Percentiles rank a stretch among this genome's conserved stretches.
Conservation (phyloP, 345 rosid genomes). For the Erucastrum elatum region DNA sequence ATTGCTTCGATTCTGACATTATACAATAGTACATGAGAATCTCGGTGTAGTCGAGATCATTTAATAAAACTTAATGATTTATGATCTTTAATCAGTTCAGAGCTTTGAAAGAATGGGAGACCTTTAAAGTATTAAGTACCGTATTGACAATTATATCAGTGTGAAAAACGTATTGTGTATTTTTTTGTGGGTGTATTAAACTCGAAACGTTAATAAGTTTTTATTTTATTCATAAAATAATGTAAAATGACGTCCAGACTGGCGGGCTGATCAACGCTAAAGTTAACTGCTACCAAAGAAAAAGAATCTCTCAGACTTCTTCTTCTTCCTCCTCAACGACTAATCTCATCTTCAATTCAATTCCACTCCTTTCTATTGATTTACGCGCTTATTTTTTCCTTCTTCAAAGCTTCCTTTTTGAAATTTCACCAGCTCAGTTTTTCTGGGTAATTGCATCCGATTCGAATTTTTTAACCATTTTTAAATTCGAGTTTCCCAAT, state of each 20-base stretch:
- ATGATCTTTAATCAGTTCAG: background rate
- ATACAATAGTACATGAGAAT: background rate
- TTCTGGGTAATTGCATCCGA: background rate
- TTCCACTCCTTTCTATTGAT: background rate
- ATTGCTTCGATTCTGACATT: too few species aligned
- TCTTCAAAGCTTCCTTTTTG: constrained; percentile 7
- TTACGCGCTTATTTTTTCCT: constrained; percentile 21
- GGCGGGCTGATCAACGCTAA: constrained; percentile 7
- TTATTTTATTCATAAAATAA: background rate
- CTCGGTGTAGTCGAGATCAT: background rate
- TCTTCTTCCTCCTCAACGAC: constrained; percentile 27
- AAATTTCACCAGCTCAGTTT: background rate
- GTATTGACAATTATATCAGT: background rate
- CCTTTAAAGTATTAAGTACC: background rate
- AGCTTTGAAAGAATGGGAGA: background rate
- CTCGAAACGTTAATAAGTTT: background rate
- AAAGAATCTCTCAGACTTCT: constrained; percentile 9
- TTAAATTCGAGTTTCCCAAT: constrained; percentile 3
- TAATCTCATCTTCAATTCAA: constrained; percentile 3
- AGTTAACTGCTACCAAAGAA: constrained; percentile 17
- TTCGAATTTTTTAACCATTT: background rate
- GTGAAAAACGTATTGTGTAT: background rate
- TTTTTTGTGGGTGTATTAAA: background rate
- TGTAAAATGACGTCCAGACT: constrained; percentile 18
- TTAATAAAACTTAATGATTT: too few species aligned